Evolutionary conservation across 2,329 filamentous ascomycete genomes (phyloP).

Genomic region (Scolecobasidium constrictum): DNA sequence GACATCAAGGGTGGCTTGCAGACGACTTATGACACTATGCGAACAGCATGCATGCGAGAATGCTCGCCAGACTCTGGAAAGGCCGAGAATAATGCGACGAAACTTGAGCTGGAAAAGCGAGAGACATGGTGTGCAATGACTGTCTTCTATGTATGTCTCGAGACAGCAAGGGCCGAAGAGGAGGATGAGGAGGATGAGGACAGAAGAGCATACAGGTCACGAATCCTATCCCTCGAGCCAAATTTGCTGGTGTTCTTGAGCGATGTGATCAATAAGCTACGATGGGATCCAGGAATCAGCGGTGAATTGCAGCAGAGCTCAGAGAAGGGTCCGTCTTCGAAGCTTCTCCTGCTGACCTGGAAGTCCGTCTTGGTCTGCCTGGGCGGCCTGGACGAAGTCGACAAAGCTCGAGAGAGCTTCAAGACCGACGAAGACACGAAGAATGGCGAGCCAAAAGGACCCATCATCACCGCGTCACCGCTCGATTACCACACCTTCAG

Average conservation of each 20-base stretch:
- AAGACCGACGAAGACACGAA: constrained; percentile 42
- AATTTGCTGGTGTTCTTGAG: constrained; percentile 63
- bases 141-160: constrained; percentile 37
- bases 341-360: constrained; percentile 76
- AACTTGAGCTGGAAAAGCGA: constrained; percentile 26
- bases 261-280: constrained; percentile 38
- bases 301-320: constrained; percentile 4
- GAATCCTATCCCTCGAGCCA: constrained; percentile 21
- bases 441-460: constrained; percentile 51
- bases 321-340: constrained; percentile 21
- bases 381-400: constrained; percentile 65
- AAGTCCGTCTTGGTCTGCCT: constrained; percentile 82
- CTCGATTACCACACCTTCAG: constrained; percentile 94
- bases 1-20: constrained; percentile 27
- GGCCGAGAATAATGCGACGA: constrained; percentile 18
- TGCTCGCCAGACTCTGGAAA: constrained; percentile 3
- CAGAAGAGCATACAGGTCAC: constrained; percentile 13
- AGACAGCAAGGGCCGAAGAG: constrained; percentile 28
- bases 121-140: constrained; percentile 40
- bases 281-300: constrained; percentile 36
- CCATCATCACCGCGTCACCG: constrained; percentile 84
- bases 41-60: constrained; percentile 20
- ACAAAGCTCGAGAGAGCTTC: constrained; percentile 61
- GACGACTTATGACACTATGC: constrained; percentile 28
- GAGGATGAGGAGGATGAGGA: constrained; percentile 22